Evolutionary conservation across 441 rosid species (phyloP).

Genomic region (Hura crepitans): DNA sequence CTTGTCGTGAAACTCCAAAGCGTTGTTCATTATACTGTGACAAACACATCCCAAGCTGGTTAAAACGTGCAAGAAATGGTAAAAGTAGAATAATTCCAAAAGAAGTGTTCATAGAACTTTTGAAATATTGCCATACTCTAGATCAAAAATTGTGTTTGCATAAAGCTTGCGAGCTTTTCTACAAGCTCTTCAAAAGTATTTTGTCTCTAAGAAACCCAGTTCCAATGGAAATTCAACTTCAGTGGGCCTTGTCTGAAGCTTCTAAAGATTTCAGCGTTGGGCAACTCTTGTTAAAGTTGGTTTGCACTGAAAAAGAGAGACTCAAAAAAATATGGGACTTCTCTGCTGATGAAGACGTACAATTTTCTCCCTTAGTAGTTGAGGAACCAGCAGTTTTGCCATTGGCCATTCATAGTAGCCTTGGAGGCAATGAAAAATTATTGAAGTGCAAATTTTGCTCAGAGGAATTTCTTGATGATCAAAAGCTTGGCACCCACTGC

Average conservation of each 20-base stretch:
- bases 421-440: slow-evolving; percentile 38
- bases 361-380: slow-evolving; percentile 29
- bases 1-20: slow-evolving; percentile 65
- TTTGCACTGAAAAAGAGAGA: slow-evolving; percentile 72
- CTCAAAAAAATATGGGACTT: slow-evolving; percentile 73
- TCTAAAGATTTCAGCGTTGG: slow-evolving; percentile 65
- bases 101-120: slow-evolving; percentile 79
- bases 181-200: slow-evolving; percentile 87
- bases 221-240: slow-evolving; percentile 91
- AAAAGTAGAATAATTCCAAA: slow-evolving; percentile 92
- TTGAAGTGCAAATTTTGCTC: slow-evolving; percentile 68
- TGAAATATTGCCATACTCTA: slow-evolving; percentile 54
- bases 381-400: slow-evolving; percentile 47
- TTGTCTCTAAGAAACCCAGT: slow-evolving; percentile 82
- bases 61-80: slow-evolving; percentile 96
- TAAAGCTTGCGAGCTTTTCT: slow-evolving; percentile 93
- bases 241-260: slow-evolving; percentile 96
- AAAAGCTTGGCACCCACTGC: slow-evolving; percentile 60
- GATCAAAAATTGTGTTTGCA: slow-evolving; percentile 70
- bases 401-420: slow-evolving; percentile 33
- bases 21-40: slow-evolving; percentile 82
- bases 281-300: slow-evolving; percentile 67
- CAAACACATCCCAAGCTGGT: slow-evolving; percentile 96
- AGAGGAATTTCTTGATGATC: slow-evolving; percentile 47
- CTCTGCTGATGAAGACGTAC: slow-evolving; percentile 38